A percentile compares a stretch with the other conserved stretches of the same genome.
Conservation (phyloP, 805 yeast genomes). For the Candida yuanshanica region DNA sequence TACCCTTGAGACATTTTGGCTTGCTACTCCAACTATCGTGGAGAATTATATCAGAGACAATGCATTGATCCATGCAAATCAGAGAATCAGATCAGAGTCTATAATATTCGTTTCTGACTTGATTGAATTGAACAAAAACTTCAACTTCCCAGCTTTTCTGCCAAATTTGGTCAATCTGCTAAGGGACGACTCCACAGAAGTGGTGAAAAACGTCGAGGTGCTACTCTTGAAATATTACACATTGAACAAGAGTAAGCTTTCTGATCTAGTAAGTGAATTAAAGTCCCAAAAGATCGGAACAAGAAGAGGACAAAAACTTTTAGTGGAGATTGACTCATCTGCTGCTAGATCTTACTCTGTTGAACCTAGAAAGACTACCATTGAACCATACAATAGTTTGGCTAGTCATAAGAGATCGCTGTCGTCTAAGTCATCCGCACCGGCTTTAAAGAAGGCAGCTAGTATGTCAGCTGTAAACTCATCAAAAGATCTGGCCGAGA, state of each 20-base stretch:
- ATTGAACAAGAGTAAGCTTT: conserved; percentile 12
- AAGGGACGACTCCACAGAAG: conserved; percentile 22
- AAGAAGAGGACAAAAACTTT: conserved; percentile 11
- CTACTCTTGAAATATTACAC: conserved; percentile 21
- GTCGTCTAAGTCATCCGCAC: background rate
- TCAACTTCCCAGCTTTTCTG: conserved; percentile 25
- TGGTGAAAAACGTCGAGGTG: conserved; percentile 22
- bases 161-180: conserved; percentile 22
- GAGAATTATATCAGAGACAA: conserved; percentile 38
- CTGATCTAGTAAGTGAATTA: conserved; percentile 17
- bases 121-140: conserved; percentile 30
- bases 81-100: conserved; percentile 36
- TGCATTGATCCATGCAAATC: conserved; percentile 37
- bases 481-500: conserved; percentile 10
- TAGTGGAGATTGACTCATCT: conserved; percentile 17
- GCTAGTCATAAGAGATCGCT: conserved; percentile 6
- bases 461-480: conserved; percentile 2
- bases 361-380: conserved; percentile 17
- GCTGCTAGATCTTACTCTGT: conserved; percentile 15
- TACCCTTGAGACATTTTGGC: conserved; percentile 51
- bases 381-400: conserved; percentile 21
- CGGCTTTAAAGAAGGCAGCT: conserved; percentile 2
- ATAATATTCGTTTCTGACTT: conserved; percentile 40
- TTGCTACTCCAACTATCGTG: conserved; percentile 42
- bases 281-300: conserved; percentile 19